Evolutionary conservation across 2,329 filamentous ascomycete genomes (phyloP).

Genomic region (Nigrograna mackinnonii): DNA sequence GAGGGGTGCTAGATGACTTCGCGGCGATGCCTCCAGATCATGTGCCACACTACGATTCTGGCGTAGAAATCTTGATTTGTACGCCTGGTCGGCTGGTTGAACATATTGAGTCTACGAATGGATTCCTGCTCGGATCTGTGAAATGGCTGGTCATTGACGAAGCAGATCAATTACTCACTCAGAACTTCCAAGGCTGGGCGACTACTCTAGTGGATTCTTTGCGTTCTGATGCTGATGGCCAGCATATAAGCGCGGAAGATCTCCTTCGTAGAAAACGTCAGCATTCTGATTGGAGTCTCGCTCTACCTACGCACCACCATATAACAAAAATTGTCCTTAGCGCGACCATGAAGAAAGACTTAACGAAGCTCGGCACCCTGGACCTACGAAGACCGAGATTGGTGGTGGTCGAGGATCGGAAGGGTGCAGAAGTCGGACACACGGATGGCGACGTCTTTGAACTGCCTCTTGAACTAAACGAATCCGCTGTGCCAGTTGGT

Average conservation of each 20-base stretch:
- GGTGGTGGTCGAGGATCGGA: constrained; percentile 69
- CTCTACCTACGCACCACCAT: constrained; percentile 37
- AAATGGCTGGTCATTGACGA: constrained; percentile 93
- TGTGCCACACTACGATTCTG: constrained; percentile 67
- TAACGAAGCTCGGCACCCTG: constrained; percentile 76
- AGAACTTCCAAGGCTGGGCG: constrained; percentile 93
- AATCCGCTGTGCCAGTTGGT: constrained; percentile 53
- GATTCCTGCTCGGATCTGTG: constrained; percentile 77
- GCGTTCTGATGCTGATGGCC: constrained; percentile 54
- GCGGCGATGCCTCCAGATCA: constrained; percentile 60
- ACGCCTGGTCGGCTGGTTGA: constrained; percentile 92
- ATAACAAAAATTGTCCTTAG: constrained; percentile 85
- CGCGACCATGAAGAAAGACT: constrained; percentile 87
- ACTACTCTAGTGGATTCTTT: constrained; percentile 65
- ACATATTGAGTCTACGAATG: constrained; percentile 80
- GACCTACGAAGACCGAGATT: constrained; percentile 74
- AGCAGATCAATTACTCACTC: constrained; percentile 86
- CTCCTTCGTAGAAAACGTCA: constrained; percentile 51
- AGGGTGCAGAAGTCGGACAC: constrained; percentile 17
- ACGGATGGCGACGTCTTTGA: constrained; percentile 49
- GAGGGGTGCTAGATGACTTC: constrained; percentile 42
- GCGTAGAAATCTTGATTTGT: constrained; percentile 85
- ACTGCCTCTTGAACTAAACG: constrained; percentile 57
- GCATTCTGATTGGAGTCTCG: constrained; percentile 35
- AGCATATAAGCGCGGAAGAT: constrained; percentile 56